These are phyloP conservation scores for Leptomonas seymouri DNA, from an alignment of 208 protist genomes.

Conservation along the genomic window DNA sequence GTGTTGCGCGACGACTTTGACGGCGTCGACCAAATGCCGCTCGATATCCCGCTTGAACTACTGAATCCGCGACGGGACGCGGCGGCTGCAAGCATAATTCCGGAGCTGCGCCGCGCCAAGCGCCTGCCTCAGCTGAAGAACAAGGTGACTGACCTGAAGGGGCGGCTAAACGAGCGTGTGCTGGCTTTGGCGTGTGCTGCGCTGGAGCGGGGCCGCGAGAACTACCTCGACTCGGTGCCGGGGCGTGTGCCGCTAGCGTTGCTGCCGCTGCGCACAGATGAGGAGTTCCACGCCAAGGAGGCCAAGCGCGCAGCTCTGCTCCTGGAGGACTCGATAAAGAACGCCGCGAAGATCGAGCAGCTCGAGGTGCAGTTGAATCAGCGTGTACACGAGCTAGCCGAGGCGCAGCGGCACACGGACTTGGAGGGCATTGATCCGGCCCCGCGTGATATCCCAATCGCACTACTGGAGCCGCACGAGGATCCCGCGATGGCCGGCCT, in stretches of 20 bases:
- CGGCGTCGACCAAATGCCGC: slow-evolving; percentile 56
- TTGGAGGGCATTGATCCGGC: slow-evolving; percentile 53
- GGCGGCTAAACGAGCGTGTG: slow-evolving; percentile 46
- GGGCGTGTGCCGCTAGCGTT: slow-evolving; percentile 62
- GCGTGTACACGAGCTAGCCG: slow-evolving; percentile 61
- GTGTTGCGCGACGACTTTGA: slow-evolving; percentile 59
- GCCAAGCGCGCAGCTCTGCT: slow-evolving; percentile 52
- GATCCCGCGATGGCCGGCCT: slow-evolving; percentile 47
- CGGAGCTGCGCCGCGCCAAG: slow-evolving; percentile 43
- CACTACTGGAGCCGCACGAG: slow-evolving; percentile 59
- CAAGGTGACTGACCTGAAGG: slow-evolving; percentile 43
- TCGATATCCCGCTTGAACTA: slow-evolving; percentile 66
- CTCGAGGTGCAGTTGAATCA: slow-evolving; percentile 65
- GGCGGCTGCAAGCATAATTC: slow-evolving; percentile 48
- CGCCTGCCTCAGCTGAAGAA: slow-evolving; percentile 31
- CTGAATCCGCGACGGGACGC: slow-evolving; percentile 57
- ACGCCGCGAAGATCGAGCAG: slow-evolving; percentile 39
- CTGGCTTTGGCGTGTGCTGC: slow-evolving; percentile 45
- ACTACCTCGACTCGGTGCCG: slow-evolving; percentile 55
- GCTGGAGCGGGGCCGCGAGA: slow-evolving; percentile 52
- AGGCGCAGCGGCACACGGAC: slow-evolving; percentile 61
- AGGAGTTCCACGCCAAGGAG: slow-evolving; percentile 53
- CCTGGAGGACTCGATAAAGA: slow-evolving; percentile 47
- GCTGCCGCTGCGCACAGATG: slow-evolving; percentile 60
- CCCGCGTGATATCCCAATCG: slow-evolving; percentile 60